Conservation (phyloP, 768 basidiomycete species). For the Leccinum obscurum region DNA sequence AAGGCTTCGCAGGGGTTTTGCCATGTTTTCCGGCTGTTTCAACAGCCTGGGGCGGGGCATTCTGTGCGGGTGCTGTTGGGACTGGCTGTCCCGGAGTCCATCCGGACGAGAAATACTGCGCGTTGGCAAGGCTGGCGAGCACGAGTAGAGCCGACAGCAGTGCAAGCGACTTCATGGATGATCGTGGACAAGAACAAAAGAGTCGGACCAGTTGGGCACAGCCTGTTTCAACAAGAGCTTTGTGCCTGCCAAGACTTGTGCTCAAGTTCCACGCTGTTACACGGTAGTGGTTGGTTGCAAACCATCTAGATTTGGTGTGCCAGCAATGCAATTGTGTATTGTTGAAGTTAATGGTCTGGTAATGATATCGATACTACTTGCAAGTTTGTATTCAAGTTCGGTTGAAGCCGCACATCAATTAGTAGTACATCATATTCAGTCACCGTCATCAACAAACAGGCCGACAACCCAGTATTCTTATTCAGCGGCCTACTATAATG, state of each 20-base stretch:
- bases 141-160: slow-evolving; percentile 35
- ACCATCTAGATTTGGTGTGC: neutral
- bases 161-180: slow-evolving; percentile 50
- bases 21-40: slow-evolving; percentile 26
- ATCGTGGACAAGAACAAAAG: slow-evolving; percentile 5
- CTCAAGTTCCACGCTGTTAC: neutral
- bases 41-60: slow-evolving; percentile 20
- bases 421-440: neutral
- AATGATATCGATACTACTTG: too few relatives aligned
- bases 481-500: slow-evolving; percentile 6
- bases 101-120: slow-evolving; percentile 80
- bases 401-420: neutral
- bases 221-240: neutral
- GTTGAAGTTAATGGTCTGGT: too few relatives aligned
- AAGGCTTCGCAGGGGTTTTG: slow-evolving; percentile 15
- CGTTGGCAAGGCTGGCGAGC: slow-evolving; percentile 34
- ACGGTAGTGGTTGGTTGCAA: neutral
- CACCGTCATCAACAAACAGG: neutral
- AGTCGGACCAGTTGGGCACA: neutral
- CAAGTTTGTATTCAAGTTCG: neutral
- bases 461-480: neutral
- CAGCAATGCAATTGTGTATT: too few relatives aligned
- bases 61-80: slow-evolving; percentile 22
- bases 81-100: slow-evolving; percentile 75
- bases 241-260: neutral